Base-by-base conservation (phyloP, 1,284 basidiomycete species). In the Cutaneotrichosporon cutaneum region DNA sequence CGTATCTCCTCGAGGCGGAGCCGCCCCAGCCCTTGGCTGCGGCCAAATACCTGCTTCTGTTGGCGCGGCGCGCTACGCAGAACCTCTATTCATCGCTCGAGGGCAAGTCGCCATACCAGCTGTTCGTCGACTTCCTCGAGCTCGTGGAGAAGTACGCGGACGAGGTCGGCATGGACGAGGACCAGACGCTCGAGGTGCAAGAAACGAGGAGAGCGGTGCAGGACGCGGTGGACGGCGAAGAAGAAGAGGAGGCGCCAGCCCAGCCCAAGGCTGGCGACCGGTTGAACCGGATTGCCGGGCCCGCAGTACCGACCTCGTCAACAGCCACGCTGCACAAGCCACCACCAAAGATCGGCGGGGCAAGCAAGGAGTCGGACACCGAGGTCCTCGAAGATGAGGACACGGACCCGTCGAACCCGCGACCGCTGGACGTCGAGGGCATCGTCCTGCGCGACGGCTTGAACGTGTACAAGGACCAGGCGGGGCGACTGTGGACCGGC, bases 401-500 rank as follows among this genome's bases (percentile, higher is more conserved):
- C 71, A 89, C 89, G 65, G 90, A 96, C 72, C 86, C 91, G 0
- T 77, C 82, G n/a, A 89, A 84, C 74, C 66, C 82, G 0, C 82
- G 84, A n/a, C 89, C 86, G 69, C 83, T 98, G 56, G 92, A 98
- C 72, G 88, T 99, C 54, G 92, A 94, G 70, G 82, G 82, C 26
- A 89, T 99, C 65, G 85, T 99, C 39, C 85, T 85, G 44, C 85
- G 87, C 57, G 93, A 98, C 69, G 96, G 95, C 9, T 82, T 99
- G 36, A 84, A 83, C 4, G 82, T 92, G 16, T 99, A 96, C 80
- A 92, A 92, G 72, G 96, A 99, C 77, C 95, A 99, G 81, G 92
- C 94, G 1, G 96, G 96, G 11, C 86, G 92, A 36, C 81, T 99
- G 14, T 99, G 94, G 94, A 92, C 93, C 4, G 95, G 95, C 0